Conservation (phyloP, 2,329 filamentous ascomycete species). For the Aspergillus puulaauensis region DNA sequence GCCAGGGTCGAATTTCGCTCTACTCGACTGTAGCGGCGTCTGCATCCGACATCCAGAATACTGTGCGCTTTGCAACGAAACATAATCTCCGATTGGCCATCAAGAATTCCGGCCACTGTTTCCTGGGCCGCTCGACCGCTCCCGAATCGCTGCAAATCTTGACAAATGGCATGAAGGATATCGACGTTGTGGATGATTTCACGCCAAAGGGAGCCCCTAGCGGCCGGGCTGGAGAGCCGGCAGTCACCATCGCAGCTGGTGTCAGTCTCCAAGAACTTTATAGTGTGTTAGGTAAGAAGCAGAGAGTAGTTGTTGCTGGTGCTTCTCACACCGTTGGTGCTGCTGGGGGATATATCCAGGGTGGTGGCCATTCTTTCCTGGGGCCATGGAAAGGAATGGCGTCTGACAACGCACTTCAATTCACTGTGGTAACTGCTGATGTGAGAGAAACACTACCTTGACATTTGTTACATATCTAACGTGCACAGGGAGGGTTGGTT, state of each 20-base stretch:
- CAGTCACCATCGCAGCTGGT: conserved; percentile 54
- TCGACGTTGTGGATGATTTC: conserved; percentile 8
- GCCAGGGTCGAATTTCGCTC: conserved; percentile 37
- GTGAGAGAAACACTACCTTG: background rate
- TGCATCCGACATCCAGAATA: conserved; percentile 35
- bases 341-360: conserved; percentile 59
- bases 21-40: conserved; percentile 37
- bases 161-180: conserved; percentile 19
- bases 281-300: conserved; percentile 35
- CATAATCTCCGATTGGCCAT: conserved; percentile 17
- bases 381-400: conserved; percentile 36
- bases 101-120: conserved; percentile 20
- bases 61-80: conserved; percentile 36
- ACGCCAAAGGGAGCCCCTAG: conserved; percentile 18
- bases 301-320: conserved; percentile 47
- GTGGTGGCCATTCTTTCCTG: conserved; percentile 54
- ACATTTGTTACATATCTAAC: background rate
- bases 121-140: conserved; percentile 23
- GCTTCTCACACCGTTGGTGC: conserved; percentile 47
- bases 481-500: conserved; percentile 12
- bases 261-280: conserved; percentile 52
- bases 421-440: conserved; percentile 12
- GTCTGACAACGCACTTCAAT: conserved; percentile 26
- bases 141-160: conserved; percentile 32
- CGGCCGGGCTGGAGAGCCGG: conserved; percentile 22